Base-by-base conservation (phyloP, 371 early-diverging fungal genomes). In the Chytridium lagenaria region DNA sequence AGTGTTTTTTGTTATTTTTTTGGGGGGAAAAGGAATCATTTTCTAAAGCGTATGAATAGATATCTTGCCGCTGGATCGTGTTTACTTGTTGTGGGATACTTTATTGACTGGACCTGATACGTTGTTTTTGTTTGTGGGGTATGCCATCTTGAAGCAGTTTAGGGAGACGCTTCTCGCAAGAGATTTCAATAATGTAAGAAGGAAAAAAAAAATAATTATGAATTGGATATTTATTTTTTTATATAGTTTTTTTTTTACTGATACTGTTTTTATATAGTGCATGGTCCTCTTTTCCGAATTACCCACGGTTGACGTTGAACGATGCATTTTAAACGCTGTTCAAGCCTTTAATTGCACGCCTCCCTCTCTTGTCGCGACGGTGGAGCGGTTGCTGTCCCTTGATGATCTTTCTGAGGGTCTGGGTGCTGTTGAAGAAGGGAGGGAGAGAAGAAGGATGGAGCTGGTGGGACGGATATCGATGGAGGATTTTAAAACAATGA, bases 1-100 rank as follows among this genome's bases (percentile, higher is more conserved):
- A 85, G 88, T 80, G 16, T 12, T 44, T 55, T 2, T 2, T 2
- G 10, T 33, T 26, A 22, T 44, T 30, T 57, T 26, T 30, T 57
- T 57, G n/a, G 31, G 12, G 12, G 30, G 44, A 22, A 31, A 44
- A 38, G 7, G 44, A 22, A 16, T 44, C 40, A 61, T 40, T 68
- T 19, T 15, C 16, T 15, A 64, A 10, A 16, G 10, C 10, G 30
- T 67, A 36, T 7, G 7, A 15, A 19, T 50, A 92, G 92, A 93
- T 75, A 90, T 92, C 1, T 92, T 93, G 69, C 89, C 92, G 10
- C 73, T 94, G 34, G 91, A 93, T 65, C 90, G 91, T 69, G 88
- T 92, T 2, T 91, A 90, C 73, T 91, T 90, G 70, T 78, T 94
- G 19, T 94, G 93, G 93, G 93, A 93, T 77, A 88, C 88, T 1